A percentile compares a stretch with the other conserved stretches of the same genome.
phyloP scores from a whole-genome alignment of 164 flowering plant genomes.

The Annona cherimola region DNA sequence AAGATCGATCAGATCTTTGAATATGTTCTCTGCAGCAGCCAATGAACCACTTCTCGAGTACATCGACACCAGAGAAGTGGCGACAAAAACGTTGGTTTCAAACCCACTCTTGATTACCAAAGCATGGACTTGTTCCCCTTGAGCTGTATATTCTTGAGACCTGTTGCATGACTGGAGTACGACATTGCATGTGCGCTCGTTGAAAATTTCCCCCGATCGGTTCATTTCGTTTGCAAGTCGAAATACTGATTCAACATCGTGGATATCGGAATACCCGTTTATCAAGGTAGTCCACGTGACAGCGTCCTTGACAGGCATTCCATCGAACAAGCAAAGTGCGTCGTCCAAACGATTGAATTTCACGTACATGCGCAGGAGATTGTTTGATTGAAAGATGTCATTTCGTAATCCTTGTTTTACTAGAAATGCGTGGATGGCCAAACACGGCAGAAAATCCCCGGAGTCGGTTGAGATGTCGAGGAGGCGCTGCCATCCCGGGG shows the following conservation, averaged over 20 bases:
- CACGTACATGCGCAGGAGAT: constrained; percentile 25
- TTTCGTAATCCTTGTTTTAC: constrained; percentile 20
- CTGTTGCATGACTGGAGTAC: constrained; percentile 22
- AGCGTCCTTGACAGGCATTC: constrained; percentile 25
- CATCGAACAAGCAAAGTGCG: constrained; percentile 28
- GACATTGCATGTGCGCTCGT: constrained; percentile 29
- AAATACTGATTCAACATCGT: constrained; percentile 23
- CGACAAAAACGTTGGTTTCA: constrained; percentile 24
- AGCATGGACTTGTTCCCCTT: constrained; percentile 29
- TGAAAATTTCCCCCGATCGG: constrained; percentile 19
- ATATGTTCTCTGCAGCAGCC: constrained; percentile 25
- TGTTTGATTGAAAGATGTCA: constrained; percentile 27
- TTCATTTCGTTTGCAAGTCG: constrained; percentile 19
- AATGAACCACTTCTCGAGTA: constrained; percentile 23
- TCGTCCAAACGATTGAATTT: constrained; percentile 18
- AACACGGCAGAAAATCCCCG: constrained; percentile 20
- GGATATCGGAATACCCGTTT: constrained; percentile 23
- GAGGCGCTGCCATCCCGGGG: constrained; percentile 28
- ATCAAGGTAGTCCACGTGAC: constrained; percentile 39
- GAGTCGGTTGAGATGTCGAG: constrained; percentile 27
- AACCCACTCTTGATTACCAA: constrained; percentile 28
- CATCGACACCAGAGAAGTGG: constrained; percentile 29
- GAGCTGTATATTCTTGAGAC: constrained; percentile 4
- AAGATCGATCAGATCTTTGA: constrained; percentile 10
- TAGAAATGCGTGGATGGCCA: constrained; percentile 29